Evolutionary conservation across 2,329 filamentous ascomycete genomes (phyloP).

Genomic region (Westerdykella ornata): DNA sequence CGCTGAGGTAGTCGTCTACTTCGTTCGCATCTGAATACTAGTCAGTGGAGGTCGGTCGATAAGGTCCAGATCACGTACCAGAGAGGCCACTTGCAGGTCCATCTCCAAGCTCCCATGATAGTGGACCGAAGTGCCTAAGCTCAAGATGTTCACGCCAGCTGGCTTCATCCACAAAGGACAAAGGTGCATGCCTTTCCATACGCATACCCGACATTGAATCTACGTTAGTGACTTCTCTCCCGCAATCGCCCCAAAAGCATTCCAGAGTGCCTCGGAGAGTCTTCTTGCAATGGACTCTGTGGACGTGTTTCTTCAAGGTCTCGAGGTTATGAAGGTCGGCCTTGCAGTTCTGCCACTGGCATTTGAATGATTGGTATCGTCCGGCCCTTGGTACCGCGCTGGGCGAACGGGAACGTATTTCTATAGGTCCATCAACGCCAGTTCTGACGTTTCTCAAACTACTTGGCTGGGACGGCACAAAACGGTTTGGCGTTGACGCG

Average conservation of each 20-base stretch:
- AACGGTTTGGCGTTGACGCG: slow-evolving; percentile 4
- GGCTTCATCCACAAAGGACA: slow-evolving; percentile 35
- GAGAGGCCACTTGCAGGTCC: slow-evolving; percentile 50
- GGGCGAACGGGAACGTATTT: slow-evolving; percentile 28
- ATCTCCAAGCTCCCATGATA: slow-evolving; percentile 55
- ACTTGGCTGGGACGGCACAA: slow-evolving; percentile 19
- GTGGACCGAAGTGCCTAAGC: slow-evolving; percentile 45
- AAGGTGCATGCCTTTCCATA: slow-evolving; percentile 16
- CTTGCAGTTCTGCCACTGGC: slow-evolving; percentile 52
- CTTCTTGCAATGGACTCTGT: slow-evolving; percentile 47
- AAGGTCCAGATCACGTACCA: slow-evolving; percentile 46
- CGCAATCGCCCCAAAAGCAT: slow-evolving; percentile 45
- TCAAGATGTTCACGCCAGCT: slow-evolving; percentile 49
- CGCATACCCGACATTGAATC: slow-evolving; percentile 20
- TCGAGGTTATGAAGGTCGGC: slow-evolving; percentile 57
- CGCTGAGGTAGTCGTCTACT: slow-evolving; percentile 45
- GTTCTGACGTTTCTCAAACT: slow-evolving; percentile 18
- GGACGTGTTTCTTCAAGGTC: slow-evolving; percentile 53
- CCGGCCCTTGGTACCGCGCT: slow-evolving; percentile 23
- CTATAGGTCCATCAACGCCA: slow-evolving; percentile 15
- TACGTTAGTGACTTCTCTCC: slow-evolving; percentile 17
- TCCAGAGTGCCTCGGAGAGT: slow-evolving; percentile 33
- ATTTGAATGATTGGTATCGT: slow-evolving; percentile 47
- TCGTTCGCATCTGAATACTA: slow-evolving; percentile 32
- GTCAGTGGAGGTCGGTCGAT: slow-evolving; percentile 13